Base-by-base conservation (phyloP, 2,329 filamentous ascomycete species). In the Thyridium curvatum region DNA sequence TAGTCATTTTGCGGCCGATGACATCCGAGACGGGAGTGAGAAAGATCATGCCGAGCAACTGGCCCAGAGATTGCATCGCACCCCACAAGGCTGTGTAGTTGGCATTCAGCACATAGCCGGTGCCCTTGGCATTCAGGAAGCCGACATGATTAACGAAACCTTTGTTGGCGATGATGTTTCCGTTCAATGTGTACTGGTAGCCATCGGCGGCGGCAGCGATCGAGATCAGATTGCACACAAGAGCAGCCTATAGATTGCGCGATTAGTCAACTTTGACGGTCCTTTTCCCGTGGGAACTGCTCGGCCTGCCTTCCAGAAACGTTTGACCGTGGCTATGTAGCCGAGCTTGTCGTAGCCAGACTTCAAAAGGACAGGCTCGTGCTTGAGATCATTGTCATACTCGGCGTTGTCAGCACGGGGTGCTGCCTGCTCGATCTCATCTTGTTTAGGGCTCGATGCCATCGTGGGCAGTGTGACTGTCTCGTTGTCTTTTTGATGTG, bases 71-170 rank as follows among this genome's bases (percentile, higher is more conserved):
- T 31, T 45, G 42, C 35, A 46, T 35, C 2, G 45, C 44, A 8
- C 42, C 42, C 44, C 44, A 46, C 9, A 45, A 32, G 3, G 42
- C 38, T 1, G 42, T 46, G 34, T 43, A 41, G 13, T 41, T 30
- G 9, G 45, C 35, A 7, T 45, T 33, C 9, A 46, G 45, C 3
- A 28, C 21, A 15, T 37, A 38, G 10, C 21, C 21, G 17, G 15
- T 14, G n/a, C 43, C 43, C 8, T 42, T 29, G 18, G 18, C 30
- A 16, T 43, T 40, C 12, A 30, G 16, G 18, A 43, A 43, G n/a
- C 45, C 43, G 7, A 47, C 18, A 32, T 47, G 43, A 30, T 41
- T 40, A 33, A 45, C 38, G 38, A 47, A 41, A 29, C 43, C 43
- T 17, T 41, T 29, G 34, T 43, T 47, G 14, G 43, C 43, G 29